Evolutionary conservation across 2,329 filamentous ascomycete species (phyloP).

Genomic region (Paecilomyces sp.): DNA sequence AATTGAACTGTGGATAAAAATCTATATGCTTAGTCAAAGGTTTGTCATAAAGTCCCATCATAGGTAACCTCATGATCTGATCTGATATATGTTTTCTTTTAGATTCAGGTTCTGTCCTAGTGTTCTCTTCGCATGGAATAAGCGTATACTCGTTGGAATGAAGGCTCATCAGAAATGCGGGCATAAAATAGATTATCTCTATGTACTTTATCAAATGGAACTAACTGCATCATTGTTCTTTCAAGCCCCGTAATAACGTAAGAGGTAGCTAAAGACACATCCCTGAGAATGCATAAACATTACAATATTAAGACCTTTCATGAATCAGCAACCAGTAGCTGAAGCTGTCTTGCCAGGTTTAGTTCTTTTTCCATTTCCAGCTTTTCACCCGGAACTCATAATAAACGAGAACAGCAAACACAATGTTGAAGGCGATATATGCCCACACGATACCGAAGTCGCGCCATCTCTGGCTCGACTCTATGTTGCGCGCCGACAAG

Average conservation of each 20-base stretch:
- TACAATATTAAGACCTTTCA: neutral
- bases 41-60: too few species aligned
- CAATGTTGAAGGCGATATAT: slow-evolving; percentile 54
- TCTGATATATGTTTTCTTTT: too few species aligned
- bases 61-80: too few species aligned
- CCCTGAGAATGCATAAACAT: neutral
- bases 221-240: neutral
- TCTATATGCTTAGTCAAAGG: too few species aligned
- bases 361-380: neutral
- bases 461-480: slow-evolving; percentile 57
- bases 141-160: neutral
- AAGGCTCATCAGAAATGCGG: neutral
- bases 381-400: neutral
- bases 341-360: neutral
- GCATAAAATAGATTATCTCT: neutral
- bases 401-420: slow-evolving; percentile 37
- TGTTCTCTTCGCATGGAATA: too few species aligned
- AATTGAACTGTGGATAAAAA: too few species aligned
- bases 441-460: slow-evolving; percentile 60
- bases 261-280: neutral
- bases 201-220: neutral
- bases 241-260: neutral
- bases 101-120: too few species aligned
- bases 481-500: slow-evolving; percentile 38
- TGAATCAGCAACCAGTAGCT: neutral